Evolutionary conservation across 495 filamentous ascomycete genomes (phyloP).

Genomic region (Parathielavia appendiculata): DNA sequence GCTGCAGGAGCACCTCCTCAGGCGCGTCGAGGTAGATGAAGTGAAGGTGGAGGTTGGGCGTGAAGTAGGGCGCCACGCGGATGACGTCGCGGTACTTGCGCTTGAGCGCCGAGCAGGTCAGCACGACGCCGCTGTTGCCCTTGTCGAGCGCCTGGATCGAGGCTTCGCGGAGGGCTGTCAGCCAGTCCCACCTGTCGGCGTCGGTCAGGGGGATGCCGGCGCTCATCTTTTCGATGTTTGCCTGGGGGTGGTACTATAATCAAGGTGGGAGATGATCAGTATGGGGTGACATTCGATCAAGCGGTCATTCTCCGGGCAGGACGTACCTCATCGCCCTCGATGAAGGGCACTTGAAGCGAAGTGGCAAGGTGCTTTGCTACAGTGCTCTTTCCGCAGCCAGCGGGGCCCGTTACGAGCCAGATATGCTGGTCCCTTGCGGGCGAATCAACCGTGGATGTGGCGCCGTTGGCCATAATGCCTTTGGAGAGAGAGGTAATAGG

Average conservation of each 20-base stretch:
- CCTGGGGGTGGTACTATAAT: slow-evolving; percentile 74
- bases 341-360: slow-evolving; percentile 67
- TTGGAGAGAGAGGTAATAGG: slow-evolving; percentile 28
- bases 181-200: slow-evolving; percentile 97
- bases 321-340: slow-evolving; percentile 95
- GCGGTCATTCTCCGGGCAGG: slow-evolving; percentile 2
- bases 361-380: slow-evolving; percentile 74
- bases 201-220: slow-evolving; percentile 84
- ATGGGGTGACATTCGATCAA: not conserved
- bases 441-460: slow-evolving; percentile 26
- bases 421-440: slow-evolving; percentile 64
- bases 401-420: slow-evolving; percentile 95
- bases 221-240: slow-evolving; percentile 93
- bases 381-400: slow-evolving; percentile 94
- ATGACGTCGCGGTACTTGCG: slow-evolving; percentile 97
- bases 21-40: slow-evolving; percentile 86
- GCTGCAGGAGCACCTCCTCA: slow-evolving; percentile 65
- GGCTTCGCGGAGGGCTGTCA: slow-evolving; percentile 79
- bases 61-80: slow-evolving; percentile 75
- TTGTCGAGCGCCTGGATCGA: slow-evolving; percentile 58
- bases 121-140: slow-evolving; percentile 70
- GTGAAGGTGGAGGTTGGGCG: slow-evolving; percentile 73
- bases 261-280: not conserved
- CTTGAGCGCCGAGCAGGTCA: slow-evolving; percentile 95
- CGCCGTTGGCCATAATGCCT: slow-evolving; percentile 22